These are phyloP conservation scores for Basidioascus undulatus DNA, from an alignment of 768 basidiomycete genomes.

Conservation along the genomic window DNA sequence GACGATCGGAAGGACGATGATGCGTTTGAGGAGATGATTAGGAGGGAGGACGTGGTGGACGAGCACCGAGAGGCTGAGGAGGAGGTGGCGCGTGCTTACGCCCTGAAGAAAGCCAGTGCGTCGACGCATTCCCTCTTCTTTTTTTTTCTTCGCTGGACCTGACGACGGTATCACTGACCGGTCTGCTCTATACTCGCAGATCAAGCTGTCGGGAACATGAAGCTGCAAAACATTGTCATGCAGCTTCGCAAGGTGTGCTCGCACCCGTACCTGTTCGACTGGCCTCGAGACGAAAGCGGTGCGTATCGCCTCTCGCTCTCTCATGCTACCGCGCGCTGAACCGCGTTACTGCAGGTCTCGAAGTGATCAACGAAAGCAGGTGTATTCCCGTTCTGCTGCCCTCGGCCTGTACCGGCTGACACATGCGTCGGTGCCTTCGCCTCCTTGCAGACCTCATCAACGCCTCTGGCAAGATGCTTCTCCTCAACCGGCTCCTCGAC, in stretches of 20 bases:
- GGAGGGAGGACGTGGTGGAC: constrained; percentile 17
- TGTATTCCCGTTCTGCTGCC: too few relatives aligned
- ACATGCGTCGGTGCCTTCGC: too few relatives aligned
- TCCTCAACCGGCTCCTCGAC: constrained; percentile 64
- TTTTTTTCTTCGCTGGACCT: background rate
- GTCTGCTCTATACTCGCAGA: too few relatives aligned
- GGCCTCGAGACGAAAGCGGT: constrained; percentile 44
- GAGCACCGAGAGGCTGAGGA: constrained; percentile 11
- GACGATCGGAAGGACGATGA: constrained; percentile 8
- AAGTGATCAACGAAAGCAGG: constrained; percentile 48
- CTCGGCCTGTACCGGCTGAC: too few relatives aligned
- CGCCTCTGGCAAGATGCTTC: constrained; percentile 89
- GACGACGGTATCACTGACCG: background rate
- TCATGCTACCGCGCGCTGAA: too few relatives aligned
- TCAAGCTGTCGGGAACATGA: constrained; percentile 73
- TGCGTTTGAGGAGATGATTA: constrained; percentile 8
- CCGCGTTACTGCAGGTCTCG: too few relatives aligned
- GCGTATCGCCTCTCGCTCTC: too few relatives aligned
- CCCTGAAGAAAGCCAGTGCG: background rate
- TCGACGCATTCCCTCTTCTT: background rate
- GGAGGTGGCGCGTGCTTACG: constrained; percentile 9
- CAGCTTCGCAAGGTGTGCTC: constrained; percentile 90
- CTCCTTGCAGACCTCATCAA: constrained; percentile 66
- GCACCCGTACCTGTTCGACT: constrained; percentile 74
- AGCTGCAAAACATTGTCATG: constrained; percentile 85